These are phyloP conservation scores for Stachybotrys chlorohalonatus DNA, from an alignment of 2,329 filamentous ascomycete genomes.

Conservation along the genomic window DNA sequence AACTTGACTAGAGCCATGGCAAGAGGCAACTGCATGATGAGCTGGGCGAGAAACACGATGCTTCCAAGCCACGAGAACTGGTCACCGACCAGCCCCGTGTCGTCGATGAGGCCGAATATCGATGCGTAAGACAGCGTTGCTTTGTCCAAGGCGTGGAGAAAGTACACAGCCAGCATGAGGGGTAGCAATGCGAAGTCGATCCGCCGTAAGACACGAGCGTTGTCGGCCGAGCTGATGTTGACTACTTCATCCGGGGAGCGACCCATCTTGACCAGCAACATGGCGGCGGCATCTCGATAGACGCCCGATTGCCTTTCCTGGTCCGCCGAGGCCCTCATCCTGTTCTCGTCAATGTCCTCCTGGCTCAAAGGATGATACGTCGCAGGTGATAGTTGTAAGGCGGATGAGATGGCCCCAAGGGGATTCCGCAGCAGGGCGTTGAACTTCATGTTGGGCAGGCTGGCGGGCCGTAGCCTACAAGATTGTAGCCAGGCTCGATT, in stretches of 20 bases:
- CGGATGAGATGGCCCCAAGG: background rate
- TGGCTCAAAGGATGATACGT: constrained; percentile 13
- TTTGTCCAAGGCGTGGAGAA: constrained; percentile 55
- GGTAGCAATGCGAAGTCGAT: constrained; percentile 32
- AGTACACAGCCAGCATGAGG: constrained; percentile 50
- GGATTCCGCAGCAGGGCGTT: background rate
- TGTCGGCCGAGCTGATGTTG: constrained; percentile 20
- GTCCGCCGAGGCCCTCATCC: background rate
- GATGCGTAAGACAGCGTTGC: constrained; percentile 52
- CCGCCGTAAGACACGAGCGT: constrained; percentile 23
- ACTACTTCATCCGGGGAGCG: constrained; percentile 23
- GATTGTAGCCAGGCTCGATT: background rate
- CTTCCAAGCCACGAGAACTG: constrained; percentile 54
- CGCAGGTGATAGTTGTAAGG: constrained; percentile 3
- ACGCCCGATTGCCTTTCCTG: background rate
- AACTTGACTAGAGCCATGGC: constrained; percentile 51
- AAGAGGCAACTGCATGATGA: constrained; percentile 47
- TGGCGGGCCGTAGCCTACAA: background rate
- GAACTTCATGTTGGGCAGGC: background rate
- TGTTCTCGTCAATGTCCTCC: background rate
- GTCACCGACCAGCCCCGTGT: constrained; percentile 45
- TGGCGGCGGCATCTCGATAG: constrained; percentile 33
- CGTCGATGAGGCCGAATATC: constrained; percentile 52
- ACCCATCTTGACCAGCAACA: constrained; percentile 32
- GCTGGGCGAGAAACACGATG: constrained; percentile 51